Percentiles rank a stretch among this genome's conserved stretches.
Evolutionary conservation across 345 rosid species (phyloP).

Genomic region (Salix udensis): DNA sequence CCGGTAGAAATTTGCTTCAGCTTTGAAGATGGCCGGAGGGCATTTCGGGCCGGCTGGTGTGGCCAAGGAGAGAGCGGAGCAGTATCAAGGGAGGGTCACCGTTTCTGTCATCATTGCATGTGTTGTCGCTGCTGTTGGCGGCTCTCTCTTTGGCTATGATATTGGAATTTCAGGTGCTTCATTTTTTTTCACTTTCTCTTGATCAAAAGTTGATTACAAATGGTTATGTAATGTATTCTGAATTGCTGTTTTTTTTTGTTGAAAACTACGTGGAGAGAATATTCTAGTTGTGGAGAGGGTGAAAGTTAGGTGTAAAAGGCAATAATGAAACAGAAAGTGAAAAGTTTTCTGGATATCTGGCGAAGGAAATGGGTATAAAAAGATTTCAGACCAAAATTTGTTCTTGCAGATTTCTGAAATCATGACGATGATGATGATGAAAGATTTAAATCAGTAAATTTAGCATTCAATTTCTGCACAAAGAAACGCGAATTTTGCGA

Average conservation of each 20-base stretch:
- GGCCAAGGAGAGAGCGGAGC: constrained; percentile 78
- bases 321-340: background rate
- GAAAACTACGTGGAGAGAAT: background rate
- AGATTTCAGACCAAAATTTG: background rate
- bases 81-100: constrained; percentile 74
- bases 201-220: background rate
- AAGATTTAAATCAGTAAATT: background rate
- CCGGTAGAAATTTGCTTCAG: background rate
- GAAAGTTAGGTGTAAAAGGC: background rate
- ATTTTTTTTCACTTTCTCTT: background rate
- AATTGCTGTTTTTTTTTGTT: background rate
- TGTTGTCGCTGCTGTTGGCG: constrained; percentile 76
- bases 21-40: constrained; percentile 72
- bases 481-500: background rate
- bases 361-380: background rate
- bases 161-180: constrained; percentile 76
- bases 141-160: constrained; percentile 87
- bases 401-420: background rate
- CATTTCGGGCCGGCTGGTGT: constrained; percentile 67
- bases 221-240: background rate
- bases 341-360: background rate
- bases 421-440: background rate
- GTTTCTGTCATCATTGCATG: constrained; percentile 61
- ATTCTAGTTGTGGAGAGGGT: background rate
- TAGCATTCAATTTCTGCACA: background rate